Percentiles rank a stretch among this genome's conserved stretches.
phyloP scores from a whole-genome alignment of 2,329 filamentous ascomycete species.

The Alternaria alternata region DNA sequence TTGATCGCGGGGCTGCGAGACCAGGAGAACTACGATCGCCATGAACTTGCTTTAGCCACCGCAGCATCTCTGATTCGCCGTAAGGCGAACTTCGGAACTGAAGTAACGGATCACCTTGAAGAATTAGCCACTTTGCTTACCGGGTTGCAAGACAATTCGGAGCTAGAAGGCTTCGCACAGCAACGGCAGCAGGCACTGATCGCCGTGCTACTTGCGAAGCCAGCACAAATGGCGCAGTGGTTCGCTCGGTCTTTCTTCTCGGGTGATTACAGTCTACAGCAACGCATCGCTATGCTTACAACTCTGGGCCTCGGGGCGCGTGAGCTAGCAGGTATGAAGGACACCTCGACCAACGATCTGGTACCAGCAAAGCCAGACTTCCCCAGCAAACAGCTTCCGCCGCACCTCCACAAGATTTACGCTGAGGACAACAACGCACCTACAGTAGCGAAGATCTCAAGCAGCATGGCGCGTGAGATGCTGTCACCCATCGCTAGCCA shows the following conservation, averaged over 20 bases:
- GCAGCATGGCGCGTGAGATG: constrained; percentile 73
- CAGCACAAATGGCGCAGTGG: constrained; percentile 81
- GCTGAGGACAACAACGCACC: constrained; percentile 56
- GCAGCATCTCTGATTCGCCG: constrained; percentile 84
- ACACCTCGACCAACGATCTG: constrained; percentile 58
- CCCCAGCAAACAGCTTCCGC: constrained; percentile 80
- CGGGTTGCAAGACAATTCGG: constrained; percentile 84
- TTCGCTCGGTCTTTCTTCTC: constrained; percentile 87
- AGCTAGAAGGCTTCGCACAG: constrained; percentile 75
- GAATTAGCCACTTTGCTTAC: constrained; percentile 80
- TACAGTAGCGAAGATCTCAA: constrained; percentile 73
- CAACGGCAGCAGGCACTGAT: constrained; percentile 82
- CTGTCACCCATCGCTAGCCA: constrained; percentile 82
- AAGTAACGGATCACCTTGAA: constrained; percentile 83
- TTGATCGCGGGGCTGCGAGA: constrained; percentile 81
- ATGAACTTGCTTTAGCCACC: constrained; percentile 78
- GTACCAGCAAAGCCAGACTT: constrained; percentile 63
- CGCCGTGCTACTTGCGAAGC: constrained; percentile 78
- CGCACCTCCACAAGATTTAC: constrained; percentile 77
- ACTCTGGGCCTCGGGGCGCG: constrained; percentile 82
- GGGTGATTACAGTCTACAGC: constrained; percentile 87
- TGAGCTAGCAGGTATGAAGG: constrained; percentile 81
- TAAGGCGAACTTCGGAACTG: constrained; percentile 86
- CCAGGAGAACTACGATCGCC: constrained; percentile 82
- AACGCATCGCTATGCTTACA: constrained; percentile 82